Percentiles rank a stretch among this genome's conserved stretches.
Conservation (phyloP, 2,329 filamentous ascomycete genomes). For the Calonectria pseudoturangicola region DNA sequence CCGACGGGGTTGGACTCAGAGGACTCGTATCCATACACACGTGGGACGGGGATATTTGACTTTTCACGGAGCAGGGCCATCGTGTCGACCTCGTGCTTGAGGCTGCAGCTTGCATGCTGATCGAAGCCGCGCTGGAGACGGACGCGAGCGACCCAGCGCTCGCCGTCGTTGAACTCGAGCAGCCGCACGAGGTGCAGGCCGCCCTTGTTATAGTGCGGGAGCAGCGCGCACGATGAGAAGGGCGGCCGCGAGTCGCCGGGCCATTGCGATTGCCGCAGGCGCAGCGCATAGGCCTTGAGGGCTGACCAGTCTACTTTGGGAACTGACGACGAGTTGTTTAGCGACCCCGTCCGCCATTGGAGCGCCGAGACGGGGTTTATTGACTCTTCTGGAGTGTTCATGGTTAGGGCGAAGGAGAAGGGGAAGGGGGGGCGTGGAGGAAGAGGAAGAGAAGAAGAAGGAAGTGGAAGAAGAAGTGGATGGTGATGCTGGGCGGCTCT, state of each 20-base stretch:
- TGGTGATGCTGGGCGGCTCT: not conserved
- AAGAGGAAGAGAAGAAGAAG: not conserved
- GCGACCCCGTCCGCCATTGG: conserved; percentile 11
- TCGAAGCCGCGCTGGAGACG: not conserved
- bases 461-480: not conserved
- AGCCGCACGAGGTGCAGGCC: conserved; percentile 20
- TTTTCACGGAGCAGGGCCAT: conserved; percentile 5
- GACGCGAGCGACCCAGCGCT: conserved; percentile 29
- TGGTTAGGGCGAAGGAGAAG: too few relatives aligned
- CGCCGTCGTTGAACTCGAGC: conserved; percentile 29
- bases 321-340: conserved; percentile 8
- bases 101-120: not conserved
- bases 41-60: conserved; percentile 47
- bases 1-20: conserved; percentile 48
- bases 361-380: conserved; percentile 6
- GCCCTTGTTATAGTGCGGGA: conserved; percentile 12
- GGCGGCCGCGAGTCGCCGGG: not conserved
- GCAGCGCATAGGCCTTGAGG: conserved; percentile 22
- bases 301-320: conserved; percentile 22
- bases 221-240: conserved; percentile 14
- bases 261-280: conserved; percentile 17
- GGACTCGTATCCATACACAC: conserved; percentile 52
- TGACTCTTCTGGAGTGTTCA: not conserved
- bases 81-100: conserved; percentile 23
- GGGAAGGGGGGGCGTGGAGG: not conserved